Conservation (phyloP, 2,329 filamentous ascomycete species). For the Cryphonectria parasitica region DNA sequence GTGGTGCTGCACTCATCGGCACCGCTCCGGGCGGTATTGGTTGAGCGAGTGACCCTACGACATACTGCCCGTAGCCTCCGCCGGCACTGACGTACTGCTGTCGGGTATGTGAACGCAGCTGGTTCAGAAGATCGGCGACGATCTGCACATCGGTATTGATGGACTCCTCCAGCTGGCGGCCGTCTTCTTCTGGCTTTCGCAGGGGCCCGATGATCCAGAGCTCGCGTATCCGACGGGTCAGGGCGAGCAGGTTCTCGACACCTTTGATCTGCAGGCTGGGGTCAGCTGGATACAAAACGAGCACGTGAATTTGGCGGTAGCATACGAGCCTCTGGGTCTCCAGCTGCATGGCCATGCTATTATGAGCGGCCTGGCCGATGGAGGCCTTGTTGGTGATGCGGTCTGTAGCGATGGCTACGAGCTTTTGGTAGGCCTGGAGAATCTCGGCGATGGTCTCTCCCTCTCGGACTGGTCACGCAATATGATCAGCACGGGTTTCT, state of each 20-base stretch:
- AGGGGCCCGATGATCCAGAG: constrained; percentile 55
- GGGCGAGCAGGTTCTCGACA: constrained; percentile 48
- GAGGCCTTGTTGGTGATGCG: constrained; percentile 40
- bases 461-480: constrained; percentile 46
- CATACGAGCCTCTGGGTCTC: constrained; percentile 43
- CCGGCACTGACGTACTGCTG: constrained; percentile 31
- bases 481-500: constrained; percentile 18
- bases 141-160: constrained; percentile 43
- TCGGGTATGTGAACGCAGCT: constrained; percentile 36
- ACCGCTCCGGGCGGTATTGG: constrained; percentile 9
- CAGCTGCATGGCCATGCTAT: constrained; percentile 46
- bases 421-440: constrained; percentile 48
- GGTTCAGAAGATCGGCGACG: constrained; percentile 41
- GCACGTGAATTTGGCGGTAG: not conserved
- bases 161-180: constrained; percentile 40
- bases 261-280: constrained; percentile 41
- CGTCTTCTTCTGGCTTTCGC: constrained; percentile 47
- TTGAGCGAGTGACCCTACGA: constrained; percentile 25
- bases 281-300: not conserved
- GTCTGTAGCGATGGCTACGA: constrained; percentile 44
- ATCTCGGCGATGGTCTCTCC: constrained; percentile 49
- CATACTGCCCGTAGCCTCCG: constrained; percentile 33
- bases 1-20: not conserved
- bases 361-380: constrained; percentile 44
- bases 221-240: constrained; percentile 54